Evolutionary conservation across 2,329 filamentous ascomycete genomes (phyloP).

Genomic region (Lithohypha guttulata): DNA sequence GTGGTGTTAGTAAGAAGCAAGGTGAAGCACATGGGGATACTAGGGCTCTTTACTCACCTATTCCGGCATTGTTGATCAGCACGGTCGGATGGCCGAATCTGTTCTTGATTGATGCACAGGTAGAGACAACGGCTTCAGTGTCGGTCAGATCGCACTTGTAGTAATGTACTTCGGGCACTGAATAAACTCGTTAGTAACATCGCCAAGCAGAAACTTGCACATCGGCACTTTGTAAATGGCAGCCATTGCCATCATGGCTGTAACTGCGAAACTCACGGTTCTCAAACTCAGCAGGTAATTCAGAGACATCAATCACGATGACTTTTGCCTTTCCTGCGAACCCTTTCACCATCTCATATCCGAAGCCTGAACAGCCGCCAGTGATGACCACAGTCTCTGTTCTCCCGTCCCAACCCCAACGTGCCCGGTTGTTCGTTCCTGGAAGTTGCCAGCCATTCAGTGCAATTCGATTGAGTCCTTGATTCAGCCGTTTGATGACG

Average conservation of each 20-base stretch:
- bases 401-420: slow-evolving; percentile 25
- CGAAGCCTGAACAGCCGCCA: slow-evolving; percentile 65
- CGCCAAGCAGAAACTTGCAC: slow-evolving; percentile 15
- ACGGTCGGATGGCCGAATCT: slow-evolving; percentile 55
- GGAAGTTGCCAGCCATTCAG: slow-evolving; percentile 33
- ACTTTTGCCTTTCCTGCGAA: slow-evolving; percentile 60
- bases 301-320: slow-evolving; percentile 56
- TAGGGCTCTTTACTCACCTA: slow-evolving; percentile 34
- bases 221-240: no score
- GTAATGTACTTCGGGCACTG: slow-evolving; percentile 45
- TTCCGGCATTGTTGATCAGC: slow-evolving; percentile 62
- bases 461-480: slow-evolving; percentile 41
- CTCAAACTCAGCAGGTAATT: slow-evolving; percentile 18
- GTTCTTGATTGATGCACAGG: slow-evolving; percentile 35
- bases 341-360: slow-evolving; percentile 51
- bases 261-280: slow-evolving; percentile 30
- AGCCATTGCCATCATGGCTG: slow-evolving; percentile 49
- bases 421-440: slow-evolving; percentile 19
- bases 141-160: slow-evolving; percentile 62
- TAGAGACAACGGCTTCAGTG: slow-evolving; percentile 38
- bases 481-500: slow-evolving; percentile 39
- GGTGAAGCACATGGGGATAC: not conserved
- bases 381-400: slow-evolving; percentile 32
- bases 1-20: not conserved
- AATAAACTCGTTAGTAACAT: slow-evolving; percentile 28